A percentile compares a stretch with the other conserved stretches of the same genome.
phyloP scores from a whole-genome alignment of 2,329 filamentous ascomycete genomes.

The Aureobasidium leucospermi region DNA sequence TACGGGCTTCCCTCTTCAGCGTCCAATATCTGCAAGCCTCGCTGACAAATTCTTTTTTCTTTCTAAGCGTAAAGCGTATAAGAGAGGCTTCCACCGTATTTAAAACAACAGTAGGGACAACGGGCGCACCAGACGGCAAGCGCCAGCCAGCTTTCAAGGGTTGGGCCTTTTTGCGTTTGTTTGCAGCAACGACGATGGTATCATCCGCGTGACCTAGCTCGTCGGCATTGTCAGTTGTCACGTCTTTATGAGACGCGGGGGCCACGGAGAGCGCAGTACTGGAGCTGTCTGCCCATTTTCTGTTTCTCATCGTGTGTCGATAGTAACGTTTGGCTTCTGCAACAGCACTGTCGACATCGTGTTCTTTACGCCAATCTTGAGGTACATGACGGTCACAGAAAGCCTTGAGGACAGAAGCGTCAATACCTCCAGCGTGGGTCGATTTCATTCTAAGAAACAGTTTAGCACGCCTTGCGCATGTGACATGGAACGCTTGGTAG shows the following conservation, averaged over 20 bases:
- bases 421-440: slow-evolving; percentile 70
- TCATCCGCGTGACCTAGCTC: slow-evolving; percentile 32
- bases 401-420: slow-evolving; percentile 78
- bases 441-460: slow-evolving; percentile 97
- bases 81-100: slow-evolving; percentile 79
- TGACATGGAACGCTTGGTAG: slow-evolving; percentile 95
- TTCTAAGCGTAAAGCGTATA: slow-evolving; percentile 72
- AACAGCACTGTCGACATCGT: slow-evolving; percentile 73
- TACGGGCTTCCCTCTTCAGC: slow-evolving; percentile 83
- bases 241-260: slow-evolving; percentile 45
- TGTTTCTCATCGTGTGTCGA: slow-evolving; percentile 77
- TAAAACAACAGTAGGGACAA: slow-evolving; percentile 83
- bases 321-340: slow-evolving; percentile 83
- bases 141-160: slow-evolving; percentile 72
- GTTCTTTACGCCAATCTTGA: slow-evolving; percentile 77
- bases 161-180: slow-evolving; percentile 49
- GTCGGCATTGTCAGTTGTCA: slow-evolving; percentile 38
- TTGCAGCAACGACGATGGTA: slow-evolving; percentile 49
- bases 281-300: slow-evolving; percentile 88
- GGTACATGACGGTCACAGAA: slow-evolving; percentile 96
- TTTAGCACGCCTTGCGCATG: slow-evolving; percentile 79
- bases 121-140: slow-evolving; percentile 85
- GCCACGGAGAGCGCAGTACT: slow-evolving; percentile 72
- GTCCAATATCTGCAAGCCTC: slow-evolving; percentile 98
- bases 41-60: slow-evolving; percentile 84